These are phyloP conservation scores for Theileria luwenshuni DNA, from an alignment of 169 alveolate genomes.

Conservation along the genomic window DNA sequence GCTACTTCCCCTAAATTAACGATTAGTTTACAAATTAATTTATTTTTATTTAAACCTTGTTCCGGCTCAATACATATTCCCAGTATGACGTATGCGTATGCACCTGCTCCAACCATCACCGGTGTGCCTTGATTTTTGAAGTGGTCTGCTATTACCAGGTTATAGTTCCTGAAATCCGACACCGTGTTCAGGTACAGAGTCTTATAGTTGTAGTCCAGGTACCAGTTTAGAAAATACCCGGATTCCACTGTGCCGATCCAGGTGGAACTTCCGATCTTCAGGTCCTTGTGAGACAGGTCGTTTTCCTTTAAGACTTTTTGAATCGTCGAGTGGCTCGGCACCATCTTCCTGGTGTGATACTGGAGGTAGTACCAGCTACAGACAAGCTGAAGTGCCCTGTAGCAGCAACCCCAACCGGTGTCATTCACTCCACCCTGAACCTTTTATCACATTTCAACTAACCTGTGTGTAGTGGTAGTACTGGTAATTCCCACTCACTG, in stretches of 20 bases:
- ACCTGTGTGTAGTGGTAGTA: conserved; percentile 73
- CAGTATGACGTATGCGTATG: conserved; percentile 69
- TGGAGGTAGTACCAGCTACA: conserved; percentile 76
- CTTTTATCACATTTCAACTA: neutral
- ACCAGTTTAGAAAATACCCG: conserved; percentile 70
- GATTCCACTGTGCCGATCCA: conserved; percentile 81
- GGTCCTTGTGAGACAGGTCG: conserved; percentile 66
- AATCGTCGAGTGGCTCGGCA: conserved; percentile 64
- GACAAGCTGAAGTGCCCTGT: conserved; percentile 74
- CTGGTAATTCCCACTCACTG: conserved; percentile 66
- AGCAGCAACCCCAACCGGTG: conserved; percentile 80
- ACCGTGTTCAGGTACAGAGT: conserved; percentile 61
- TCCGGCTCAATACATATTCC: conserved; percentile 71
- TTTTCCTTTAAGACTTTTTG: conserved; percentile 61
- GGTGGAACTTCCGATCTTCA: conserved; percentile 66
- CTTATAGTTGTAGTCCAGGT: conserved; percentile 67
- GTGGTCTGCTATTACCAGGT: conserved; percentile 67
- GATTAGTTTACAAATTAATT: neutral
- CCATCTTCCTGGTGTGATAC: conserved; percentile 59
- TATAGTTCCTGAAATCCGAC: conserved; percentile 65
- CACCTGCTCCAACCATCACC: conserved; percentile 73
- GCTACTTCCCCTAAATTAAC: conserved; percentile 58
- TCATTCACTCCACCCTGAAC: conserved; percentile 74
- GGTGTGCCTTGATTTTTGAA: conserved; percentile 67
- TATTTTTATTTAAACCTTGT: conserved; percentile 13